A percentile compares a stretch with the other conserved stretches of the same genome.
Conservation (phyloP, 2,329 filamentous ascomycete genomes). For the Dryadomyces quercus-mongolicae region DNA sequence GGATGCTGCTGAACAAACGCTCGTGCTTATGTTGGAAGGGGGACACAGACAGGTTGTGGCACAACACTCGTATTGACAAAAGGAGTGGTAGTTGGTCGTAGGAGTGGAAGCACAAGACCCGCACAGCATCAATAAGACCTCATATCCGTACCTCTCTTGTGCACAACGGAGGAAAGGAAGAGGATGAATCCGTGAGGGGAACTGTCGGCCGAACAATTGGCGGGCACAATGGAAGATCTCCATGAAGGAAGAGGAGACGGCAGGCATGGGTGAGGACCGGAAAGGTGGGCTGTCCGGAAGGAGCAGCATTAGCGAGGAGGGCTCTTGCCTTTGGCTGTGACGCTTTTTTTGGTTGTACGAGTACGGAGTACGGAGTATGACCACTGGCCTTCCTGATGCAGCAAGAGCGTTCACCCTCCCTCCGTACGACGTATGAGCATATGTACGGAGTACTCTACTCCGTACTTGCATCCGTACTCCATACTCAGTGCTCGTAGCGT, state of each 20-base stretch:
- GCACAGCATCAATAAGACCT: neutral
- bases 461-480: too few species aligned
- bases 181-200: neutral
- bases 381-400: neutral
- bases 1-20: neutral
- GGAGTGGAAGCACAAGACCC: neutral
- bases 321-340: neutral
- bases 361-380: too few species aligned
- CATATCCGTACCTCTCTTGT: too few species aligned
- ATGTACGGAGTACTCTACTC: too few species aligned
- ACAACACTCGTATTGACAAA: neutral
- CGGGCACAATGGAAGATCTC: neutral
- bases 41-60: neutral
- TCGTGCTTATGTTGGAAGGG: neutral
- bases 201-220: neutral
- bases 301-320: neutral
- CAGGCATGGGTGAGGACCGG: neutral
- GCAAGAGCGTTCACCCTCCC: neutral
- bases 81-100: neutral
- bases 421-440: too few species aligned
- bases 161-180: too few species aligned
- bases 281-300: neutral
- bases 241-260: neutral
- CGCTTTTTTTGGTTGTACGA: neutral
- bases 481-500: neutral